Base-by-base conservation (phyloP, 768 basidiomycete species). In the Hygrocybe coccinea region DNA sequence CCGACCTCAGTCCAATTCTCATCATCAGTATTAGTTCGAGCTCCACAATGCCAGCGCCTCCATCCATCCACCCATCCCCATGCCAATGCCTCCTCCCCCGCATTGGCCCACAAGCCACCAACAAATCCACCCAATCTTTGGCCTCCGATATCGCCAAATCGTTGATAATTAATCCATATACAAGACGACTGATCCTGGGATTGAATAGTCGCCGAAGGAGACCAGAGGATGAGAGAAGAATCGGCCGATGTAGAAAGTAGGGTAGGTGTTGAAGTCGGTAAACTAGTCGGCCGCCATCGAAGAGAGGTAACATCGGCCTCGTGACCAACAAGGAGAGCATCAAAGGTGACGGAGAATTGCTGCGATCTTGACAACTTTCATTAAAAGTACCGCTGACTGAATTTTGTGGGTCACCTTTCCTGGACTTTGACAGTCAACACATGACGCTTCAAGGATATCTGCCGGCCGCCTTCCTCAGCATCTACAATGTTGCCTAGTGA, bases 61-160 rank as follows among this genome's bases (percentile, higher is more conserved):
- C 91, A 95, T 1, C 91, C 89, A 33, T 97, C 97, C 48, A 85
- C 85, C 97, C 97, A 99, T 0, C 94, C 95, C 82, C 86, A 90
- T 2, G 89, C 89, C 15, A 95, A 64, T 0, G 83, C 87, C 39
- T 90, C 84, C 21, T 68, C 64, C 0, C 86, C 87, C 15, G 74
- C 67, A 25, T 66, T 68, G 1, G 79, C 82, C 95, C 95, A 99
- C 5, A 91, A 61, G 0, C 89, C 93, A 2, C 94, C 94, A 39
- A 95, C 86, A 67, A 99, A 97, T 0, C 95, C 95, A 38, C 97
- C 86, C 4, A 91, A 75, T 64, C 94, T 76, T 74, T 94, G 83
- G 17, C 90, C 90, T n/a, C 91, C 91, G 50, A 98, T 80, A 59
- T 97, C 93, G 22, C 97, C 97, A 65, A 98, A 98, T 10, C 97